Conservation (phyloP, 768 basidiomycete species). For the Leccinum aurantiacum region DNA sequence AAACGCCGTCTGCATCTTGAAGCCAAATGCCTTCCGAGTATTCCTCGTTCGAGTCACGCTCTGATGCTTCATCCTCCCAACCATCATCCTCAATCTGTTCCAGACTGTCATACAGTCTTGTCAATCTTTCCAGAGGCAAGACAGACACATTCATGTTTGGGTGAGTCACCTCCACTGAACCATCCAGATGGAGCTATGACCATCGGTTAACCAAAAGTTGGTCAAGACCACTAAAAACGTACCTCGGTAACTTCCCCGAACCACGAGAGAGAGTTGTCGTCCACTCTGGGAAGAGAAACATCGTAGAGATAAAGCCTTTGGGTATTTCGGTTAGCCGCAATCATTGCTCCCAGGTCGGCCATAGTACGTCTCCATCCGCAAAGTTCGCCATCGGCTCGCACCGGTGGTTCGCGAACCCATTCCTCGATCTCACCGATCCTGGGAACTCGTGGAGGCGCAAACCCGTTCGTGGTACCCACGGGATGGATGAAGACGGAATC, state of each 20-base stretch:
- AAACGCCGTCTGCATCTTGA: slow-evolving; percentile 40
- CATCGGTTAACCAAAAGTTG: slow-evolving; percentile 6
- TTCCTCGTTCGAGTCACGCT: slow-evolving; percentile 40
- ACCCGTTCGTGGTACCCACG: slow-evolving; percentile 71
- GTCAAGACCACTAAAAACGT: slow-evolving; percentile 25
- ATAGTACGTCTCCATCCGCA: slow-evolving; percentile 73
- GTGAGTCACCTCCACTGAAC: slow-evolving; percentile 69
- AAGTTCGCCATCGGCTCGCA: slow-evolving; percentile 48
- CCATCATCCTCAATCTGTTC: slow-evolving; percentile 75
- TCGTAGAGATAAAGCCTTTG: slow-evolving; percentile 39
- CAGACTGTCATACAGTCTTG: slow-evolving; percentile 75
- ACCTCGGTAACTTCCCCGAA: slow-evolving; percentile 84
- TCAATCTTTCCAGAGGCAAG: slow-evolving; percentile 68
- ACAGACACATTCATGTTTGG: slow-evolving; percentile 50
- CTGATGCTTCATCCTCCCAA: slow-evolving; percentile 45
- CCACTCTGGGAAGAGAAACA: slow-evolving; percentile 42
- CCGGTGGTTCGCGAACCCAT: slow-evolving; percentile 68
- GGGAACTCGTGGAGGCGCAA: slow-evolving; percentile 67
- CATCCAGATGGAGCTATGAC: slow-evolving; percentile 68
- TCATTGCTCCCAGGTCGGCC: slow-evolving; percentile 58
- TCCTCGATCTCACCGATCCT: slow-evolving; percentile 81
- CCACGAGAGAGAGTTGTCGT: slow-evolving; percentile 60
- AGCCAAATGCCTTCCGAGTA: slow-evolving; percentile 43
- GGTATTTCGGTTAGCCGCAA: slow-evolving; percentile 49
- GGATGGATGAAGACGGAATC: slow-evolving; percentile 83